These are phyloP conservation scores for Forsythia viridissima DNA, from an alignment of 257 asterid genomes.

Conservation along the genomic window DNA sequence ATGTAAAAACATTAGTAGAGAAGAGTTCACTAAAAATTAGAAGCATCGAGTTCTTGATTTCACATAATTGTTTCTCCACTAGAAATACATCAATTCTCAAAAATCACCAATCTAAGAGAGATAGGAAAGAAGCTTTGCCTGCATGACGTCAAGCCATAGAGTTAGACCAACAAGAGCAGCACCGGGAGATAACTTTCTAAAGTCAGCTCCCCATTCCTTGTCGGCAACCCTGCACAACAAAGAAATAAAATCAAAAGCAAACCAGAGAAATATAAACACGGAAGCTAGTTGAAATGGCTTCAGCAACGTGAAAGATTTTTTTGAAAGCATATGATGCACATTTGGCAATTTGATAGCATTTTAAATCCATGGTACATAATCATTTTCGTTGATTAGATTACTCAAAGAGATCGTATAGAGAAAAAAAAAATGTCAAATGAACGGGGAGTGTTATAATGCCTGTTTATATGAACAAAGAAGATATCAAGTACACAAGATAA, in stretches of 20 bases:
- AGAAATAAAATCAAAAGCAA: constrained; percentile 25
- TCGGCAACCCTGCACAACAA: constrained; percentile 81
- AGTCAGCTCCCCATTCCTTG: constrained; percentile 98
- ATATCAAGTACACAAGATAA: too few species aligned
- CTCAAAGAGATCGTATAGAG: background rate
- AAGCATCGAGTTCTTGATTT: constrained; percentile 13
- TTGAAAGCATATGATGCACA: constrained; percentile 10
- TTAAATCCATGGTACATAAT: background rate
- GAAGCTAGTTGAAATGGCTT: background rate
- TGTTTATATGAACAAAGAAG: background rate
- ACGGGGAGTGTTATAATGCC: background rate
- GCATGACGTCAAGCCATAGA: constrained; percentile 98
- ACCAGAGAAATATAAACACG: constrained; percentile 7
- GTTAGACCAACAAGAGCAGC: constrained; percentile 96
- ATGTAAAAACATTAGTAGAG: background rate
- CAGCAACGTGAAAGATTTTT: background rate
- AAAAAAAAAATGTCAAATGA: background rate
- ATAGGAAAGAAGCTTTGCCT: constrained; percentile 47
- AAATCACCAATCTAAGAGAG: constrained; percentile 7
- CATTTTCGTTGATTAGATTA: background rate
- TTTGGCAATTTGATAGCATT: background rate
- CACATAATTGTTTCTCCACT: constrained; percentile 5
- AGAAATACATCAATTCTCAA: background rate
- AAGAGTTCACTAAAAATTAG: constrained; percentile 1
- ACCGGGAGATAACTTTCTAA: constrained; percentile 88